Evolutionary conservation across 805 yeast species (phyloP), one percentile per base, ranked within the genome.

Genomic region (Barnettozyma siamensis): DNA sequence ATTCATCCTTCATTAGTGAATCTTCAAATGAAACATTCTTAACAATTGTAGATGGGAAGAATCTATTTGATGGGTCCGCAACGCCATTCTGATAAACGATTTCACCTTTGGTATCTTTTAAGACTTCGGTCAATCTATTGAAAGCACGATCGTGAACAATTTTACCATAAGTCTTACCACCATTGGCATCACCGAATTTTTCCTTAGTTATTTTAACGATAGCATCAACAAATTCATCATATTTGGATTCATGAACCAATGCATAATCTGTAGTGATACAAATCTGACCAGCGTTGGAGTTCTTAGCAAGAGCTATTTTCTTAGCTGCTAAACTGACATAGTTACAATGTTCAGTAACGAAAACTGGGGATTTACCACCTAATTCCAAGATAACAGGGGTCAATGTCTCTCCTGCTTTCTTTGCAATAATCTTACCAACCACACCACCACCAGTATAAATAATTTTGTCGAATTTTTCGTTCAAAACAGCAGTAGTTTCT

Each of bases 281-380:
- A 2, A 93, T 80, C 65, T 89, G 98, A 15, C 98, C 98, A 15
- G 84, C 76, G 58, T 88, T 91, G 26, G 76, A 64, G 56, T 81
- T 82, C 51, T 82, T 77, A 15, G 89, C 91, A 85, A 93, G 86
- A 1, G 73, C 71, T 13, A 87, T 64, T 62, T 97, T 75, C 48
- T 72, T 72, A 20, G 88, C 69, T 4, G 75, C 70, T 1, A 65
- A 60, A 9, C 62, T 55, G 29, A 78, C 51, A 42, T 76, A 57
- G 42, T 69, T 67, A 37, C 71, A 63, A 47, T 66, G 68, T 35
- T 66, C 71, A 38, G 88, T 72, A 10, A 89, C 66, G 51, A 88
- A 73, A 2, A 76, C 84, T 0, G 98, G 98, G 7, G 91, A 82
- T 61, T 91, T 91, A 5, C 98, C 98, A 40, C 98, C 97, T 34